Percentiles rank a stretch among this genome's conserved stretches.
These are phyloP conservation scores for Tricladium varicosporioides DNA, from an alignment of 2,329 filamentous ascomycete species.

Conservation along the genomic window DNA sequence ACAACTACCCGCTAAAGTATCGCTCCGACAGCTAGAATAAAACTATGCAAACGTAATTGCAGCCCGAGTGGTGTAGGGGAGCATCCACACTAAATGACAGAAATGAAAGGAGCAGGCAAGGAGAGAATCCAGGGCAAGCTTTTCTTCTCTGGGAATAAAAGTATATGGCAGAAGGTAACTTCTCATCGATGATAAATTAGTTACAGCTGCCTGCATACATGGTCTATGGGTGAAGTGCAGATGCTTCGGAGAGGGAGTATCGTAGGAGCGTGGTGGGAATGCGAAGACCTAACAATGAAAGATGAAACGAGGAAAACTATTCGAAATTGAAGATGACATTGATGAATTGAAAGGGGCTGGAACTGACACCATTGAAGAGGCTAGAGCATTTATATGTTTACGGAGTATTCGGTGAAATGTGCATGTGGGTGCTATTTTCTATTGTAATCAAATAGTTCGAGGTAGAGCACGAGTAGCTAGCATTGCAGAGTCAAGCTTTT, in stretches of 20 bases:
- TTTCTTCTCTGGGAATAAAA: constrained; percentile 44
- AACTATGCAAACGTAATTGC: constrained; percentile 6
- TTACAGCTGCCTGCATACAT: constrained; percentile 2
- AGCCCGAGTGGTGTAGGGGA: constrained; percentile 1
- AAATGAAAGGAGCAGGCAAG: constrained; percentile 22
- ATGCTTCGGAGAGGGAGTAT: background rate
- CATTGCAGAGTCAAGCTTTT: background rate
- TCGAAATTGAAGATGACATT: too few species aligned
- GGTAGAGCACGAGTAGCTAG: background rate
- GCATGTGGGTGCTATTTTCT: background rate
- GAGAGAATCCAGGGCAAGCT: constrained; percentile 40
- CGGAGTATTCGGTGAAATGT: too few species aligned
- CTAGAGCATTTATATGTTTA: too few species aligned
- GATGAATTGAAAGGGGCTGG: too few species aligned
- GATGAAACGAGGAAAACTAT: too few species aligned
- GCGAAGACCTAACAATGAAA: background rate
- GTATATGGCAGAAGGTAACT: constrained; percentile 44
- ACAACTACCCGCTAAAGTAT: background rate
- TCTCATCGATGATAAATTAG: constrained; percentile 41
- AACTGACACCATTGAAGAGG: too few species aligned
- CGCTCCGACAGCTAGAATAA: background rate
- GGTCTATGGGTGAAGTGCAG: background rate
- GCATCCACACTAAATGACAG: constrained; percentile 6
- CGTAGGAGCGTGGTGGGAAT: background rate
- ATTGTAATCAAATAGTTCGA: background rate